Evolutionary conservation across 192 early-diverging fungal species (phyloP).

Genomic region (Linnemannia elongata): DNA sequence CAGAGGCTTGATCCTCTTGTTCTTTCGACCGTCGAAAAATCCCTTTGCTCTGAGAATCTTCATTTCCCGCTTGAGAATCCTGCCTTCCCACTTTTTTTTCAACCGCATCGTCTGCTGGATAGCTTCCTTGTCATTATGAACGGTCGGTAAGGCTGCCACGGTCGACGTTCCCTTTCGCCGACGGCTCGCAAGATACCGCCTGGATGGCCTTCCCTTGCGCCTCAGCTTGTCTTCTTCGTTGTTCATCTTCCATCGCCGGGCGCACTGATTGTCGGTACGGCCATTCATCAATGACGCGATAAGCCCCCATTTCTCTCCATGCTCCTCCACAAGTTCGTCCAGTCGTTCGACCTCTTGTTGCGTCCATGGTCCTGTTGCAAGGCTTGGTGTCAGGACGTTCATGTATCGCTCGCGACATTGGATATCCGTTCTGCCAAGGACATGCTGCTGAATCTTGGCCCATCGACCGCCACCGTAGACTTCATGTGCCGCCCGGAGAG

Average conservation of each 20-base stretch:
- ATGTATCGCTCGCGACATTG: slow-evolving; percentile 85
- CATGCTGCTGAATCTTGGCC: slow-evolving; percentile 78
- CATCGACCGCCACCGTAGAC: slow-evolving; percentile 79
- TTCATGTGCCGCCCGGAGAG: slow-evolving; percentile 71
- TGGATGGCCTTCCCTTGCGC: not conserved
- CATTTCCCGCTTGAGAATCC: slow-evolving; percentile 10
- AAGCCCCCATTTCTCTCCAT: slow-evolving; percentile 61
- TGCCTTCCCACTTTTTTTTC: slow-evolving; percentile 5
- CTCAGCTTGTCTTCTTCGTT: slow-evolving; percentile 1
- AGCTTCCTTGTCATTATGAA: slow-evolving; percentile 6
- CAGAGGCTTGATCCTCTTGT: not conserved
- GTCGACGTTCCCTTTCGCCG: slow-evolving; percentile 24
- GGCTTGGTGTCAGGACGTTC: slow-evolving; percentile 72
- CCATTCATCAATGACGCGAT: slow-evolving; percentile 52
- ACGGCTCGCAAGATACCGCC: slow-evolving; percentile 3
- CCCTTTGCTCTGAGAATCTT: not conserved
- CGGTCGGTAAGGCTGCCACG: not conserved
- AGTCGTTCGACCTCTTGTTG: slow-evolving; percentile 54
- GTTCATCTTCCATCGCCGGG: slow-evolving; percentile 33
- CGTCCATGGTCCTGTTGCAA: slow-evolving; percentile 72
- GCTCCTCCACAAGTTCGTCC: slow-evolving; percentile 62
- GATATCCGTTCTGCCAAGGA: slow-evolving; percentile 80
- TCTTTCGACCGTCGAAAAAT: not conserved
- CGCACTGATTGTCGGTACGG: slow-evolving; percentile 59
- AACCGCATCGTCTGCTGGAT: slow-evolving; percentile 3